Base-by-base conservation (phyloP, 2,329 filamentous ascomycete species). In the Dothideomycetes sp. region DNA sequence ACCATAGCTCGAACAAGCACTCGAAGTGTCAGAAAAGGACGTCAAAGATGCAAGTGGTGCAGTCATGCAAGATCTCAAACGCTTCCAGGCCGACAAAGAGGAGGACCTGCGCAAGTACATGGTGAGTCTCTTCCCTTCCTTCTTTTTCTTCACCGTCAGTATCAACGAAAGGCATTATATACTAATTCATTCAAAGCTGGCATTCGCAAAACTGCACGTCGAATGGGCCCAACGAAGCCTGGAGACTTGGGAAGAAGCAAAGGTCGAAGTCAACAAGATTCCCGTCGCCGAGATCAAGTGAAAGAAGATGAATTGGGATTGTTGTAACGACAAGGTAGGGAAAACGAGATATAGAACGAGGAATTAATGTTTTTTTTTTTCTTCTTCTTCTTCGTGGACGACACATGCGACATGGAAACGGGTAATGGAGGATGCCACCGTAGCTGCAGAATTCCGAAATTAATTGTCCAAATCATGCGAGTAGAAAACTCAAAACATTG, bases 81-180 rank as follows among this genome's bases (percentile, higher is more conserved):
- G 91, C 46, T 98, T 98, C 64, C 93, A 98, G 63, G 71, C 71
- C 45, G 88, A 96, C 64, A 98, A 98, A 63, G 93, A 98, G 64
- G 86, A 89, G 36, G 91, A 98, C 59, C 62, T 98, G 54, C 81
- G 80, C 56, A 78, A 84, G 48, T 96, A 96, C 60, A 98, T 98
- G 91, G 91, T 95, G 68, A 66, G 83, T 64, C 19, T 46, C 15
- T 15, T 20, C 15, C 7, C 9, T 10, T 10, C 8, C 12, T 32
- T 31, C 19, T n/a, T n/a, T n/a, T n/a, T n/a, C n/a, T n/a, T n/a
- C n/a, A n/a, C n/a, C n/a, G n/a, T n/a, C n/a, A n/a, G n/a, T n/a
- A n/a, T n/a, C n/a, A n/a, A n/a, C n/a, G n/a, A n/a, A n/a, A n/a
- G n/a, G n/a, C n/a, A n/a, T n/a, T n/a, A n/a, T n/a, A n/a, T n/a